A percentile compares a stretch with the other conserved stretches of the same genome.
phyloP scores from a whole-genome alignment of 176 grass and related monocot species.

The maize (Zea mays) region Zm-B73-REFERENCE-NAM-5.0 NC_050097.1:243117501-243118000 shows the following conservation, averaged over 20 bases:
- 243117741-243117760: conserved; percentile 73
- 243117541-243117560: no score
- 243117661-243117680: not conserved
- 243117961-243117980: conserved; percentile 87
- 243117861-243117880: conserved; percentile 70
- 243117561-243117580: no score
- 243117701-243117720: conserved; percentile 72
- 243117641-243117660: conserved; percentile 49
- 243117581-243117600: not conserved
- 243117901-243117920: conserved; percentile 66
- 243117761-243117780: conserved; percentile 66
- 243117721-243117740: conserved; percentile 65
- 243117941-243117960: conserved; percentile 83
- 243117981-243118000: conserved; percentile 76
- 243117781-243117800: conserved; percentile 59
- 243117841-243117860: conserved; percentile 67
- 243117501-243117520: no score
- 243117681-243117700: conserved; percentile 78
- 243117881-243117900: conserved; percentile 65
- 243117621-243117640: not conserved
- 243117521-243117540: no score
- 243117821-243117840: conserved; percentile 84
- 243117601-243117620: conserved; percentile 39
- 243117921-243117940: conserved; percentile 73
- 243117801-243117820: conserved; percentile 69